A percentile compares a stretch with the other conserved stretches of the same genome.
Conservation (phyloP, 2,329 filamentous ascomycete genomes). For the Ascosphaera aggregata region DNA sequence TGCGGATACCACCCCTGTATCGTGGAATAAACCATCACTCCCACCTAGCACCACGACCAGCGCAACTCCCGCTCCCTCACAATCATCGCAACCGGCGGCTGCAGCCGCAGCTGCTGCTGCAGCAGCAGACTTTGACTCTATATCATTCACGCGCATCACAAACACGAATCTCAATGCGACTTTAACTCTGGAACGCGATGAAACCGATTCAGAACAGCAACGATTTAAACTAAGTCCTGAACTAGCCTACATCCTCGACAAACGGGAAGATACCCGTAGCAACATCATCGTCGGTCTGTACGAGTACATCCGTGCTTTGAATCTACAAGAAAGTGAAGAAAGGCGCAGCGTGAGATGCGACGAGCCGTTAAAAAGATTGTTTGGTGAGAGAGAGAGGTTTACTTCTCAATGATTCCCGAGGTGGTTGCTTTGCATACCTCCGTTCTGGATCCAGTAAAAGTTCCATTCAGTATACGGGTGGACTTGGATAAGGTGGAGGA, state of each 20-base stretch:
- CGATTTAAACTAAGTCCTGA: slow-evolving; percentile 57
- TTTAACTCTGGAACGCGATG: slow-evolving; percentile 65
- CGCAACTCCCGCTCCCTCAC: slow-evolving; percentile 54
- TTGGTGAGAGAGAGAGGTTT: too few relatives aligned
- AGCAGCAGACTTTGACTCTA: slow-evolving; percentile 62
- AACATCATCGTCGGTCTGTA: slow-evolving; percentile 80
- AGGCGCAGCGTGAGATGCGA: slow-evolving; percentile 85
- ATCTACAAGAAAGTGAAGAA: slow-evolving; percentile 83
- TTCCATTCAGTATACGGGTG: slow-evolving; percentile 83
- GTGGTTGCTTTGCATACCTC: slow-evolving; percentile 57
- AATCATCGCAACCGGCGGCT: too few relatives aligned
- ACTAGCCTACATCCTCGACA: slow-evolving; percentile 66
- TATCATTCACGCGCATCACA: slow-evolving; percentile 75
- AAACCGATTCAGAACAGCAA: slow-evolving; percentile 70
- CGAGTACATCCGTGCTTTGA: slow-evolving; percentile 77
- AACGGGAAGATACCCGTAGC: slow-evolving; percentile 63
- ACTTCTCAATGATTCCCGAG: slow-evolving; percentile 66
- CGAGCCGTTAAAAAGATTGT: slow-evolving; percentile 49
- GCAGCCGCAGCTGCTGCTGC: slow-evolving; percentile 31
- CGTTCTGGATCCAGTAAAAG: slow-evolving; percentile 55
- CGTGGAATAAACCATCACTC: slow-evolving; percentile 24
- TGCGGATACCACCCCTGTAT: slow-evolving; percentile 15
- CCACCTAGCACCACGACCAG: slow-evolving; percentile 41
- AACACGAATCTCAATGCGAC: slow-evolving; percentile 86
- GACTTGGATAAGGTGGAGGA: slow-evolving; percentile 56